These are phyloP conservation scores for Candida neerlandica DNA, from an alignment of 1,139 yeast genomes.

Conservation along the genomic window DNA sequence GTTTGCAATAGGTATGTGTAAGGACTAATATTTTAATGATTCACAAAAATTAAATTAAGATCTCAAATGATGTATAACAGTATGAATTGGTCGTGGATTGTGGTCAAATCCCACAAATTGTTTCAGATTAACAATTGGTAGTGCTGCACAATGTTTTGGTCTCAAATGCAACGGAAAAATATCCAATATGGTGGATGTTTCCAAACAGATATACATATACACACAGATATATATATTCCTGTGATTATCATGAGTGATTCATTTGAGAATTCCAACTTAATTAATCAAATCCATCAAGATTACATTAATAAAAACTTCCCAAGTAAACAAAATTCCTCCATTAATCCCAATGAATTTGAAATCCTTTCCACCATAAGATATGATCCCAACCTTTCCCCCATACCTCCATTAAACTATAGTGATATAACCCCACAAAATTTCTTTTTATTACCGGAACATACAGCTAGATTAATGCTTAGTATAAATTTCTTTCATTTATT, in stretches of 20 bases:
- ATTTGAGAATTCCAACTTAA: conserved; percentile 8
- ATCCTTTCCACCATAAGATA: conserved; percentile 71
- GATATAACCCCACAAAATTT: conserved; percentile 43
- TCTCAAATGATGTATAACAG: too few relatives aligned
- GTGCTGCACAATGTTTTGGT: too few relatives aligned
- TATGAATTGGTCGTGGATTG: too few relatives aligned
- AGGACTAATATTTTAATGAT: too few relatives aligned
- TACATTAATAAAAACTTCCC: conserved; percentile 24
- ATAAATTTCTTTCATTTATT: conserved; percentile 52
- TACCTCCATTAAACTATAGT: conserved; percentile 26
- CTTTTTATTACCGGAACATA: conserved; percentile 67
- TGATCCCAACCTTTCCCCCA: conserved; percentile 55
- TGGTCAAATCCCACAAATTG: too few relatives aligned
- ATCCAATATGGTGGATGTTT: not conserved
- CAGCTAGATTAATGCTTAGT: conserved; percentile 57
- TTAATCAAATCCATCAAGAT: conserved; percentile 18
- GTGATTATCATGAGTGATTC: not conserved
- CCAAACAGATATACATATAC: too few relatives aligned
- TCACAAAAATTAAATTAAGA: too few relatives aligned
- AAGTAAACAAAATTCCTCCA: conserved; percentile 12
- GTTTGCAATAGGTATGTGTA: too few relatives aligned
- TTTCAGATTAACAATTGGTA: too few relatives aligned
- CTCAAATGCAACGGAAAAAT: not conserved
- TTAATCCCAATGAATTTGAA: conserved; percentile 41
- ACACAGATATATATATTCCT: too few relatives aligned